These are phyloP conservation scores for Meyerozyma carpophila DNA, from an alignment of 1,139 yeast species.

Conservation along the genomic window DNA sequence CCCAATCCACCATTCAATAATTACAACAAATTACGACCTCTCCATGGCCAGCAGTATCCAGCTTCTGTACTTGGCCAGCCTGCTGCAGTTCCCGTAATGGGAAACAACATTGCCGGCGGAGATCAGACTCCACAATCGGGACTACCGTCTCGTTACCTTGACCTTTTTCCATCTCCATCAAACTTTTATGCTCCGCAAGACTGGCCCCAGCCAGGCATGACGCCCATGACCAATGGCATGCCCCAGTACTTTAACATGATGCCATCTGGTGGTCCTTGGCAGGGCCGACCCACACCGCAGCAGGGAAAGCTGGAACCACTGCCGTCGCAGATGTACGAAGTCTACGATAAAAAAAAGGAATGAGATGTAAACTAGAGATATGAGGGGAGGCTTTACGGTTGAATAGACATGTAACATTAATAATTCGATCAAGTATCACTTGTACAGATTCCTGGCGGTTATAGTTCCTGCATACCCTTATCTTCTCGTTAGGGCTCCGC, in stretches of 20 bases:
- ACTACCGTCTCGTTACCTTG: constrained; percentile 47
- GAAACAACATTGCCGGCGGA: constrained; percentile 17
- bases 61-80: neutral
- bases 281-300: neutral
- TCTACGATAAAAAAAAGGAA: neutral
- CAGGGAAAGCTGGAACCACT: constrained; percentile 1
- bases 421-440: neutral
- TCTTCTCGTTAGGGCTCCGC: neutral
- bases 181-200: constrained; percentile 45
- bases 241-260: constrained; percentile 1
- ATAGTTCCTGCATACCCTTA: neutral
- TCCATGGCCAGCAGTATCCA: neutral
- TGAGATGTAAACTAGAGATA: neutral
- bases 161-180: constrained; percentile 52
- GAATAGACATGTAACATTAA: neutral
- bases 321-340: constrained; percentile 1
- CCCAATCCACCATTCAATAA: neutral
- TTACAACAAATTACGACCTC: neutral
- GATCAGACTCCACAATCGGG: constrained; percentile 50
- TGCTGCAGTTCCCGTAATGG: neutral
- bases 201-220: constrained; percentile 18
- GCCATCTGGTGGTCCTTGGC: constrained; percentile 1
- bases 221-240: neutral
- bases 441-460: neutral
- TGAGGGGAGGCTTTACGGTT: neutral